Base-by-base conservation (phyloP, 257 asterid genomes). In the Salvia splendens region DNA sequence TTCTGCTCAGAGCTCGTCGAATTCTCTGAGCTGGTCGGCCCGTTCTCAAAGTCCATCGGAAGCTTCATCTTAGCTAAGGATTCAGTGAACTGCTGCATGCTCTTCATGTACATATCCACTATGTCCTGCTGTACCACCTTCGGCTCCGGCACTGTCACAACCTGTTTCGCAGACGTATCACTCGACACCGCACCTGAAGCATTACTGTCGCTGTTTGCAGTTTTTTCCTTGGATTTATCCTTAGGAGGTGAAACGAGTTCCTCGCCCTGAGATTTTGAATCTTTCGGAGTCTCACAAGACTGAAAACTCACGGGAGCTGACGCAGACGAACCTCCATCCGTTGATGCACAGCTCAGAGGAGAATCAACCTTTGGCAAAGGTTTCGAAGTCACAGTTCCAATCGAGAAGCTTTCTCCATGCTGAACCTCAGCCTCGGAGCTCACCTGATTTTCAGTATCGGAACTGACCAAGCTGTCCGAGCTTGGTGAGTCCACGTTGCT, bases 41-140 rank as follows among this genome's bases (percentile, higher is more conserved):
- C 92, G 10, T 79, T 84, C 15, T 85, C 92, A 10, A 85, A 82
- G 81, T 90, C 96, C 87, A 86, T 64, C 0, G 99, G 99, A 14
- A 93, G 97, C 84, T 88, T 90, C 99, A 93, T 93, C 71, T 93
- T 93, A 36, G 96, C 97, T 77, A 93, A 62, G 4, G 99, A 93
- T 61, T 88, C 96, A 0, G 97, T 90, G 48, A 93, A 90, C 11
- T 90, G 97, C 84, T 93, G 99, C 99, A 94, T 94, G 80, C 96
- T 91, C 76, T 88, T 94, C 99, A 91, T 88, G 85, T 91, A 94
- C 95, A 94, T 88, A 33, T 94, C 96, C 79, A 91, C 99, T 35
- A 90, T 86, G 50, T 91, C 97, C 80, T 94, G 96, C 79, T 94
- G 99, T 67, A 86, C 96, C 83, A 94, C 80, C 85, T 86, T 75